A percentile compares a stretch with the other conserved stretches of the same genome.
These are phyloP conservation scores for Nicotiana paniculata DNA, from an alignment of 257 asterid genomes.

Conservation along the genomic window DNA sequence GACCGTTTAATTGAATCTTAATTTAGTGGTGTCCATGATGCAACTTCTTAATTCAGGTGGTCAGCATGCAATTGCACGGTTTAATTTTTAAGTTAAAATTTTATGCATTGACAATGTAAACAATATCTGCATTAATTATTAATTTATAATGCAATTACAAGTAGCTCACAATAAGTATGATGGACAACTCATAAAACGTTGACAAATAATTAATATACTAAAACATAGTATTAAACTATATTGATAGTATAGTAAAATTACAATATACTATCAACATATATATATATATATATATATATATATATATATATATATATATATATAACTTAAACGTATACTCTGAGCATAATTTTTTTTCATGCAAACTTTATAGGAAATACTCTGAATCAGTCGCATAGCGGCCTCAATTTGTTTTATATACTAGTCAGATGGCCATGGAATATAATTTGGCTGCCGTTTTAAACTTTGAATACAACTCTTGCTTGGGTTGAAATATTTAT, in stretches of 20 bases:
- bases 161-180: not conserved
- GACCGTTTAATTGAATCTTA: not conserved
- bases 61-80: not conserved
- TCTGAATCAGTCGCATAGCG: not conserved
- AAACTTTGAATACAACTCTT: not conserved
- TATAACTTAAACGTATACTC: not conserved
- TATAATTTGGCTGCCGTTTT: not conserved
- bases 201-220: not conserved
- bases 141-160: not conserved
- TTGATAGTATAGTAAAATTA: not conserved
- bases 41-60: not conserved
- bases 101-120: not conserved
- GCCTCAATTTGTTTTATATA: not conserved
- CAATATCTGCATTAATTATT: not conserved
- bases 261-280: not conserved
- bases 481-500: not conserved
- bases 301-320: not conserved
- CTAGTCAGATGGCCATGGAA: not conserved
- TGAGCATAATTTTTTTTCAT: not conserved
- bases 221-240: not conserved
- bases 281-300: not conserved
- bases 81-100: not conserved
- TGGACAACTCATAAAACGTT: not conserved
- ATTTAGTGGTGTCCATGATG: not conserved
- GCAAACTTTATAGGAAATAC: not conserved